A percentile compares a stretch with the other conserved stretches of the same genome.
Evolutionary conservation across 2,329 filamentous ascomycete species (phyloP).

Genomic region (Colletotrichum liaoningense): DNA sequence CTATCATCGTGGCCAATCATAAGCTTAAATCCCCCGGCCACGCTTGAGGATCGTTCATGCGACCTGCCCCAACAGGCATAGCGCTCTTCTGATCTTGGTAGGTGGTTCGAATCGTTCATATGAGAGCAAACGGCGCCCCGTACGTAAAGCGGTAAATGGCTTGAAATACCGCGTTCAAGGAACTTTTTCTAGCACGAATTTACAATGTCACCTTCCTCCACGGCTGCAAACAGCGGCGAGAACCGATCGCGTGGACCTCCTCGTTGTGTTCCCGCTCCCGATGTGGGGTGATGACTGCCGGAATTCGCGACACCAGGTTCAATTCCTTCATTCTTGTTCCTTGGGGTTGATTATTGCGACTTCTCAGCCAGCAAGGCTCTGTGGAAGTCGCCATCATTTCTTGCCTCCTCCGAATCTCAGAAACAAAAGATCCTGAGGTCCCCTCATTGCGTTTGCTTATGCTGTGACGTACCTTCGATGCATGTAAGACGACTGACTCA

Average conservation of each 20-base stretch:
- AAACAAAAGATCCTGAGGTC: neutral
- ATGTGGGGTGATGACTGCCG: neutral
- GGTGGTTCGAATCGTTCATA: neutral
- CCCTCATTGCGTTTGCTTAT: neutral
- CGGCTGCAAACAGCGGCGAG: neutral
- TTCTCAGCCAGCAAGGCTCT: neutral
- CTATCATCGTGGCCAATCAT: neutral
- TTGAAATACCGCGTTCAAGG: neutral
- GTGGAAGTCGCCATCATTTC: neutral
- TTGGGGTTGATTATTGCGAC: neutral
- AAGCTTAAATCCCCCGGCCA: neutral
- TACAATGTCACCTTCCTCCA: conserved; percentile 17
- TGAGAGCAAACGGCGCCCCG: neutral
- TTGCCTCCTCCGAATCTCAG: no score
- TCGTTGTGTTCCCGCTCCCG: neutral
- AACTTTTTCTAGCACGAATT: neutral
- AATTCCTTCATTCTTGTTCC: neutral
- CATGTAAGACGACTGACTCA: neutral
- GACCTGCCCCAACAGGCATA: conserved; percentile 18
- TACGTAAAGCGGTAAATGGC: neutral
- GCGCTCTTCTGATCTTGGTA: neutral
- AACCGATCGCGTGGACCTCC: conserved; percentile 10
- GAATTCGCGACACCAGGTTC: neutral
- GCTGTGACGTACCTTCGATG: neutral
- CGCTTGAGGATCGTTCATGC: neutral